These are phyloP conservation scores for Bryoglossum gracile DNA, from an alignment of 495 filamentous ascomycete genomes.

Conservation along the genomic window DNA sequence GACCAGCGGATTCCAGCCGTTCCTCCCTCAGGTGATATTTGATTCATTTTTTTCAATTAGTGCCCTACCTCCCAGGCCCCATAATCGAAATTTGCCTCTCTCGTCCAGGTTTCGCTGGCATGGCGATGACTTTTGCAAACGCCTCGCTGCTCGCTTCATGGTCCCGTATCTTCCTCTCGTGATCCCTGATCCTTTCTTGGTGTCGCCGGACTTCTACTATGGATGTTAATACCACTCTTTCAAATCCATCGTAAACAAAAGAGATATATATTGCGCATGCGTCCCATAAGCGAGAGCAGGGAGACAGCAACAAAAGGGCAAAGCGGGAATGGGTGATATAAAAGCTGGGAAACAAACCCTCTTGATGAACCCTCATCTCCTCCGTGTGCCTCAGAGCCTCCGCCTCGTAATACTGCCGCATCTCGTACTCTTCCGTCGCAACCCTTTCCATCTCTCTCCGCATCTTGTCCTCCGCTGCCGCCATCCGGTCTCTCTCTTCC, in stretches of 20 bases:
- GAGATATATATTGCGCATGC: no score
- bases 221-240: no score
- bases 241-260: no score
- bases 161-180: slow-evolving; percentile 17
- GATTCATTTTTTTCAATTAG: no score
- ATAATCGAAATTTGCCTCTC: slow-evolving; percentile 18
- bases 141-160: slow-evolving; percentile 22
- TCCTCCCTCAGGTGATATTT: no score
- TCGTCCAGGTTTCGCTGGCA: slow-evolving; percentile 21
- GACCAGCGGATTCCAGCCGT: no score
- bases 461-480: slow-evolving; percentile 35
- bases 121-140: slow-evolving; percentile 23
- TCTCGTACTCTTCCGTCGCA: slow-evolving; percentile 41
- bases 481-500: slow-evolving; percentile 30
- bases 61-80: no score
- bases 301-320: neutral
- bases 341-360: slow-evolving; percentile 18
- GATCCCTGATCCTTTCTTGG: slow-evolving; percentile 18
- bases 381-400: slow-evolving; percentile 37
- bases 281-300: no score
- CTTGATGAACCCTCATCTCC: slow-evolving; percentile 23
- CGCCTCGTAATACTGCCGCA: slow-evolving; percentile 27
- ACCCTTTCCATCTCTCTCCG: slow-evolving; percentile 36
- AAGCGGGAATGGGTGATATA: neutral
- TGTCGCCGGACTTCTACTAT: slow-evolving; percentile 17